Evolutionary conservation across 495 filamentous ascomycete species (phyloP).

Genomic region (Glarea lozoyensis): DNA sequence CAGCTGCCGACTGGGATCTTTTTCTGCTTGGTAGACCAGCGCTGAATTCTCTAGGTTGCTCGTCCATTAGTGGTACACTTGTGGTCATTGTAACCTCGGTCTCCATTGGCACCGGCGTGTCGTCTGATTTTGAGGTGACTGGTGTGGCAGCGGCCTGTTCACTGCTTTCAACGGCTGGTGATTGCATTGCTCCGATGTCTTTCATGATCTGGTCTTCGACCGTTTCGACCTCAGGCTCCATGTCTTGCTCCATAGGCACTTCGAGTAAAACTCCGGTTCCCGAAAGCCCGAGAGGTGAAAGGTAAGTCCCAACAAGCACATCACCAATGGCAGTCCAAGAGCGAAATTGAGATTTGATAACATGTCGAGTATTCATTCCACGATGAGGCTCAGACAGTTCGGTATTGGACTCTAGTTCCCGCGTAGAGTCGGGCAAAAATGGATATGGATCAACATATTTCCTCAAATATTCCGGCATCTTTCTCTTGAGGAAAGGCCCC

Average conservation of each 20-base stretch:
- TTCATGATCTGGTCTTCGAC: conserved; percentile 23
- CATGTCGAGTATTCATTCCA: conserved; percentile 16
- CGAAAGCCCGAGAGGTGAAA: conserved; percentile 9
- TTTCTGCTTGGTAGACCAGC: conserved; percentile 36
- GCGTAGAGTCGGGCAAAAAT: conserved; percentile 52
- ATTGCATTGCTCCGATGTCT: conserved; percentile 23
- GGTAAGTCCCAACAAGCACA: conserved; percentile 24
- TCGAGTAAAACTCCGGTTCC: conserved; percentile 6
- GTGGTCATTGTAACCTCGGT: conserved; percentile 12
- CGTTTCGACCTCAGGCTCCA: conserved; percentile 5
- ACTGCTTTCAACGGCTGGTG: conserved; percentile 32
- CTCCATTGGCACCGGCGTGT: conserved; percentile 7
- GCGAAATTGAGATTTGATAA: conserved; percentile 12
- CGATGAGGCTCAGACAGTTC: too few relatives aligned
- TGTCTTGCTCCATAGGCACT: conserved; percentile 9
- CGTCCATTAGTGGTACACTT: conserved; percentile 15
- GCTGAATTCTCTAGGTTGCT: conserved; percentile 2
- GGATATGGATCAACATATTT: conserved; percentile 67
- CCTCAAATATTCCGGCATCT: conserved; percentile 52
- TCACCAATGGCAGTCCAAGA: conserved; percentile 48
- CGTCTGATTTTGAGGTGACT: conserved; percentile 8
- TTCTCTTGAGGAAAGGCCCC: conserved; percentile 49
- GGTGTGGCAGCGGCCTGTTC: conserved; percentile 28
- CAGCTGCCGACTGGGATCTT: conserved; percentile 56
- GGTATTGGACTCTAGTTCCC: conserved; percentile 3